Base-by-base conservation (phyloP, 208 protist species). In the Entamoeba dispar region DNA sequence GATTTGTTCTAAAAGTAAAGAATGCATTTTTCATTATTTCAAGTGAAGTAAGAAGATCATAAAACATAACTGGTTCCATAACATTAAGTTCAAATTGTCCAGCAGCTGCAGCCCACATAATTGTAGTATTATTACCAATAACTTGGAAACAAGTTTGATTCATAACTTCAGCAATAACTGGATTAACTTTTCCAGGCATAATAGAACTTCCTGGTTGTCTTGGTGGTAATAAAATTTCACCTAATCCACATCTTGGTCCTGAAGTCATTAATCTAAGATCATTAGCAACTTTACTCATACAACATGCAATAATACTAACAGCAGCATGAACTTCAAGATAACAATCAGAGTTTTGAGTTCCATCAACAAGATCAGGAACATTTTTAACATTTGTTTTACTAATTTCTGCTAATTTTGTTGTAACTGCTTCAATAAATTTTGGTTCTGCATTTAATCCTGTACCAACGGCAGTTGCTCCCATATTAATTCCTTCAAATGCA, bases 161-260 rank as follows among this genome's bases (percentile, higher is more conserved):
- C n/a, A 98, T 43, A 5, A 97, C 96, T 94, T 98, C 97, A 92
- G 95, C 97, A 94, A 98, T 97, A 43, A 97, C 97, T 90, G 97
- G 97, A 94, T 98, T 98, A 2, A 97, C 97, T 93, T 98, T 98
- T 38, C 96, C 97, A 22, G 97, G 97, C 97, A 98, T 98, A 93
- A 98, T 98, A 7, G 94, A 96, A 15, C 93, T 96, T 27, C 97
- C 97, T 5, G 97, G 97, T 94, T 98, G 97, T 94, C 98, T 98
- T 93, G 95, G 95, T 47, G 97, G 97, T 10, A 98, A 93, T 69
- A 31, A 50, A 27, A 95, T 17, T 94, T 97, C 97, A 31, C 95
- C 95, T 7, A 98, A 90, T 47, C 97, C 97, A 94, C 95, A 97
- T 49, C 97, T 94, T 49, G 97, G 97, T 12, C 97, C 97, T 34